Conservation (phyloP, 805 yeast species). For the Pichia ethanolica region DNA sequence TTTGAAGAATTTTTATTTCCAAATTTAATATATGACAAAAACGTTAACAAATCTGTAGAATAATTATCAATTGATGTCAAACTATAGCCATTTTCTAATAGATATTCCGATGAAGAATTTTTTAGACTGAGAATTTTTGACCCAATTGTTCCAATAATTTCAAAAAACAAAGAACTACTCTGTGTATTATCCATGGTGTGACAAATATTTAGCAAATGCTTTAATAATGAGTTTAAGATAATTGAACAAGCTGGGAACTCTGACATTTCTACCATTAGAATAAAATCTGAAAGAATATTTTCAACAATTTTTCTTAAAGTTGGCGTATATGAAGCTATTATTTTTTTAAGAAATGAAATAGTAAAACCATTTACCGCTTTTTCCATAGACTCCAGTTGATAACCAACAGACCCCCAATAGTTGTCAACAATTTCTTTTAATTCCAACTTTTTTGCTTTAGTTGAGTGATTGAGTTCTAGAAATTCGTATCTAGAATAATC, state of each 20-base stretch:
- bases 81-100: slow-evolving; percentile 2
- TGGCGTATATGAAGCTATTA: slow-evolving; percentile 27
- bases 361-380: slow-evolving; percentile 25
- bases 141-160: slow-evolving; percentile 56
- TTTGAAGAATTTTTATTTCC: too few species aligned
- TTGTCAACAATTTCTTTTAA: slow-evolving; percentile 8
- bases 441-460: slow-evolving; percentile 8
- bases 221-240: slow-evolving; percentile 31
- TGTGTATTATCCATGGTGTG: slow-evolving; percentile 31
- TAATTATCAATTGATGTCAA: too few species aligned
- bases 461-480: slow-evolving; percentile 1
- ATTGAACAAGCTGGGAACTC: slow-evolving; percentile 56
- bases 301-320: slow-evolving; percentile 38
- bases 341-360: slow-evolving; percentile 22
- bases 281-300: slow-evolving; percentile 48
- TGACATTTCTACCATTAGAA: slow-evolving; percentile 41
- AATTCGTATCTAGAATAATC: slow-evolving; percentile 20
- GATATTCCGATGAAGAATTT: background rate
- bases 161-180: slow-evolving; percentile 41
- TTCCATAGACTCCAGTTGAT: slow-evolving; percentile 7
- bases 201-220: slow-evolving; percentile 19
- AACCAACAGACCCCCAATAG: slow-evolving; percentile 8
- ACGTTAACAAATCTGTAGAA: background rate
- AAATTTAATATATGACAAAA: slow-evolving; percentile 1
- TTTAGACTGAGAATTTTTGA: slow-evolving; percentile 37